A percentile compares a stretch with the other conserved stretches of the same genome.
Conservation (phyloP, 352 stramenopile species). For the Plasmopara halstedii region DNA sequence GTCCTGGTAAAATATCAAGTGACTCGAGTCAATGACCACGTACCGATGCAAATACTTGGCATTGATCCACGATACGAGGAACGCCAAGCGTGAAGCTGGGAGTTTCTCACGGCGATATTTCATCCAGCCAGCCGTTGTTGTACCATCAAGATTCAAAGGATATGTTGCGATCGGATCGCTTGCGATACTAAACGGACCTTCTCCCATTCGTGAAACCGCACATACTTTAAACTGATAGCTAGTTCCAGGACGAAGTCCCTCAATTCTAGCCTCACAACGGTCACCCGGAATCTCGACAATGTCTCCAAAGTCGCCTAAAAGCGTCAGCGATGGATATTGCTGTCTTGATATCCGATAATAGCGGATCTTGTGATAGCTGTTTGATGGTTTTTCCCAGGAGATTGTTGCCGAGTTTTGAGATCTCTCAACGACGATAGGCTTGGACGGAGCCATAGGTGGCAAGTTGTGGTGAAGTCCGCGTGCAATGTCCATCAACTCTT, state of each 20-base stretch:
- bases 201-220: constrained; percentile 77
- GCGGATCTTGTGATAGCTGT: constrained; percentile 70
- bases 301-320: constrained; percentile 76
- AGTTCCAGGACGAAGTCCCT: constrained; percentile 69
- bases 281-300: constrained; percentile 67
- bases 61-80: constrained; percentile 57
- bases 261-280: constrained; percentile 46
- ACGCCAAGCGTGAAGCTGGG: constrained; percentile 34
- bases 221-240: constrained; percentile 85
- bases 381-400: constrained; percentile 52
- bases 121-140: constrained; percentile 79
- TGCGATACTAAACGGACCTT: constrained; percentile 70
- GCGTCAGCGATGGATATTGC: constrained; percentile 70
- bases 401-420: constrained; percentile 75
- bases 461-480: constrained; percentile 79
- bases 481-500: constrained; percentile 86
- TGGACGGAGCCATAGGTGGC: constrained; percentile 64
- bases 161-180: constrained; percentile 68
- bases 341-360: constrained; percentile 78
- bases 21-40: constrained; percentile 61
- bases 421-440: constrained; percentile 42
- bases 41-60: constrained; percentile 78
- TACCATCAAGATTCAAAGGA: constrained; percentile 64
- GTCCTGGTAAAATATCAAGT: constrained; percentile 76
- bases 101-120: constrained; percentile 71